Percentiles rank a stretch among this genome's conserved stretches.
Conservation (phyloP, 179 eudicot genomes). For the Patellifolia procumbens region DNA sequence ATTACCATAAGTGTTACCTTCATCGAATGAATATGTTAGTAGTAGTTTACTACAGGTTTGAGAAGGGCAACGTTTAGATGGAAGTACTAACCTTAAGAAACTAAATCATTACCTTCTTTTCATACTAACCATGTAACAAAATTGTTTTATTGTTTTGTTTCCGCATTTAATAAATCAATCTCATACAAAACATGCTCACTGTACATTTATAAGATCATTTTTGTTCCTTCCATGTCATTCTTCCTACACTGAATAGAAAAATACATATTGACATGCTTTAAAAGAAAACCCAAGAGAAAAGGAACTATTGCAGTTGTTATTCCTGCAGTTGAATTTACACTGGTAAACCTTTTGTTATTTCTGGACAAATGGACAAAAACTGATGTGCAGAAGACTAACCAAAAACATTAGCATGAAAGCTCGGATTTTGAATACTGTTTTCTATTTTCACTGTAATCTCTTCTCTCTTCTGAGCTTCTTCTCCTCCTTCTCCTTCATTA, state of each 20-base stretch:
- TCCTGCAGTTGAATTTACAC: background rate
- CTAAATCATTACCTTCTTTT: no score
- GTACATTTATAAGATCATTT: background rate
- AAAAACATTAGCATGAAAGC: background rate
- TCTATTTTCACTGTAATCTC: background rate
- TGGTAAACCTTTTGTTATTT: background rate
- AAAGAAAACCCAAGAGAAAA: background rate
- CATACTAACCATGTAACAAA: no score
- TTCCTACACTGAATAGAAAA: background rate
- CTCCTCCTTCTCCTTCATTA: conserved; percentile 54
- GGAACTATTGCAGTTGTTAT: background rate
- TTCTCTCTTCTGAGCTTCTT: conserved; percentile 16
- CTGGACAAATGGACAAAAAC: conserved; percentile 5
- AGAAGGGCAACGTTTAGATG: no score
- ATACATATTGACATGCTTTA: background rate
- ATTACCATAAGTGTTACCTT: no score
- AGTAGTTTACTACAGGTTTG: no score
- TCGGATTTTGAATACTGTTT: no score
- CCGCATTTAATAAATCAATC: no score
- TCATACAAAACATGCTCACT: no score
- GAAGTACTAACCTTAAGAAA: no score
- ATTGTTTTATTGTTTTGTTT: no score
- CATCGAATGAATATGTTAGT: no score
- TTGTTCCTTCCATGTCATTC: background rate
- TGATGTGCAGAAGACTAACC: background rate